These are phyloP conservation scores for Pythium apleroticum DNA, from an alignment of 352 stramenopile genomes.

Conservation along the genomic window DNA sequence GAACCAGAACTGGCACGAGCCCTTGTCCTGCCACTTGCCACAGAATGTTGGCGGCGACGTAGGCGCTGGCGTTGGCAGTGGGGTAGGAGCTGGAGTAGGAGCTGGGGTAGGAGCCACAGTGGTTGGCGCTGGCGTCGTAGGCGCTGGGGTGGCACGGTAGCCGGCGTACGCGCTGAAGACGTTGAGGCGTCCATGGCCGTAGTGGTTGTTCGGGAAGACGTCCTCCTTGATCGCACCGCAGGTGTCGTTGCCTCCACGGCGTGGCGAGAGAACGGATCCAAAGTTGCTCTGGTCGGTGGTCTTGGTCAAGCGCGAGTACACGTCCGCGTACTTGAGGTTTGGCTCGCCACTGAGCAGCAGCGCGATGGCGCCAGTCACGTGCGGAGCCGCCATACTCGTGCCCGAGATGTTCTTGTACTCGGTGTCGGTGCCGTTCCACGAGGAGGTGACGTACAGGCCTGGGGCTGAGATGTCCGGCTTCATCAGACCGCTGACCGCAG, in stretches of 20 bases:
- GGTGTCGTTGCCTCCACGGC: neutral
- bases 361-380: constrained; percentile 32
- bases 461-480: constrained; percentile 38
- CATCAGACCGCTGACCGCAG: constrained; percentile 14
- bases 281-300: constrained; percentile 10
- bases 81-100: neutral
- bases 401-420: constrained; percentile 24
- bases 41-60: constrained; percentile 9
- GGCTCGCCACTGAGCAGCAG: constrained; percentile 25
- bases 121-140: constrained; percentile 5
- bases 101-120: neutral
- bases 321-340: constrained; percentile 28
- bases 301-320: constrained; percentile 4
- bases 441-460: constrained; percentile 23
- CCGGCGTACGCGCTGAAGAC: constrained; percentile 5
- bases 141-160: neutral
- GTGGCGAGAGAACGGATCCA: constrained; percentile 4
- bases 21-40: constrained; percentile 11
- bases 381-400: constrained; percentile 34
- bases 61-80: neutral
- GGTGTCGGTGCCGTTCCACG: constrained; percentile 18
- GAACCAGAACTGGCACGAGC: constrained; percentile 20
- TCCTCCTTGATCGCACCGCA: constrained; percentile 7
- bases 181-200: constrained; percentile 31
- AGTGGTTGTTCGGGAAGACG: constrained; percentile 31